These are phyloP conservation scores for Brassica hybrid DNA, from an alignment of 441 rosid genomes.

Conservation along the genomic window DNA sequence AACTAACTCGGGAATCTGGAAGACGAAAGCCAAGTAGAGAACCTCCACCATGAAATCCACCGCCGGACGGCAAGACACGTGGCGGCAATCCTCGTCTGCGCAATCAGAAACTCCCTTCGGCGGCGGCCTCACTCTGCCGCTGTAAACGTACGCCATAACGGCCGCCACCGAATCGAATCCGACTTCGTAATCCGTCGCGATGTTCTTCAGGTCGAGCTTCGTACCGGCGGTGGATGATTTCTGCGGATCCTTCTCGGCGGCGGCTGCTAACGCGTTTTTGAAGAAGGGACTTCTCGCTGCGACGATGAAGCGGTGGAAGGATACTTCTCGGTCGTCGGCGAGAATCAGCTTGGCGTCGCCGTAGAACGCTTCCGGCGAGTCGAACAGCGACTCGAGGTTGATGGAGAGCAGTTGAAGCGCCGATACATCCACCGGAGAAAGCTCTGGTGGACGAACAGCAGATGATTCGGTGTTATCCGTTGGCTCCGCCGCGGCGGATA, in stretches of 20 bases:
- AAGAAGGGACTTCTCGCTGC: slow-evolving; percentile 68
- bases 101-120: slow-evolving; percentile 59
- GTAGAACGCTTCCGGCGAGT: slow-evolving; percentile 51
- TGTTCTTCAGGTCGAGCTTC: slow-evolving; percentile 57
- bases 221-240: slow-evolving; percentile 22
- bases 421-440: slow-evolving; percentile 45
- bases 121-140: slow-evolving; percentile 64
- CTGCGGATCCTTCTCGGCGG: too few relatives aligned
- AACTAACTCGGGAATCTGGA: slow-evolving; percentile 65
- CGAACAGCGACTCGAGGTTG: slow-evolving; percentile 55
- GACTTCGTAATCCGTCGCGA: slow-evolving; percentile 56
- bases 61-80: slow-evolving; percentile 72
- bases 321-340: slow-evolving; percentile 50
- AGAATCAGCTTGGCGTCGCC: slow-evolving; percentile 62
- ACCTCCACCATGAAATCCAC: slow-evolving; percentile 69
- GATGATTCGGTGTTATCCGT: slow-evolving; percentile 40
- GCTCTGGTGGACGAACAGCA: slow-evolving; percentile 22
- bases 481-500: slow-evolving; percentile 38
- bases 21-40: slow-evolving; percentile 64
- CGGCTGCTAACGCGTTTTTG: slow-evolving; percentile 46
- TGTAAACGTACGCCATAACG: slow-evolving; percentile 67
- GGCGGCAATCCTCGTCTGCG: slow-evolving; percentile 73
- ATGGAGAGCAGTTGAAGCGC: slow-evolving; percentile 60
- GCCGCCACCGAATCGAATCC: slow-evolving; percentile 62
- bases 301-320: slow-evolving; percentile 81